phyloP scores from a whole-genome alignment of 192 early-diverging fungal genomes.

The Backusella tuberculispora region DNA sequence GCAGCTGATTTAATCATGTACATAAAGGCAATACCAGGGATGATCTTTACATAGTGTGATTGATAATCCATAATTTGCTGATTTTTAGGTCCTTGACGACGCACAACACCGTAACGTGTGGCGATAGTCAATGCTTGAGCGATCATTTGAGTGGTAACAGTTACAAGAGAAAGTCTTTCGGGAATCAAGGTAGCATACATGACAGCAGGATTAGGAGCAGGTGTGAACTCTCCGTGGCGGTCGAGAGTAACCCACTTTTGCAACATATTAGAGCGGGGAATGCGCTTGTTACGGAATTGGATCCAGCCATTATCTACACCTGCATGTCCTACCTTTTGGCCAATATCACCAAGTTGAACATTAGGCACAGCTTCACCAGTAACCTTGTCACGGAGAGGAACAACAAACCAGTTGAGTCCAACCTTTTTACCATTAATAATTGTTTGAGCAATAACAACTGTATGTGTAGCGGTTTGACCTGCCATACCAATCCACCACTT shows the following conservation, averaged over 20 bases:
- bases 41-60: constrained; percentile 57
- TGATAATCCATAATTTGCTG: constrained; percentile 72
- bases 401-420: constrained; percentile 71
- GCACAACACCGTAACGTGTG: constrained; percentile 60
- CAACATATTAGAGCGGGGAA: constrained; percentile 62
- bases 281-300: constrained; percentile 56
- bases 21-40: constrained; percentile 58
- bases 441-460: constrained; percentile 64
- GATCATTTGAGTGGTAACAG: constrained; percentile 43
- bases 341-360: constrained; percentile 62
- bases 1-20: constrained; percentile 42
- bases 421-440: constrained; percentile 58
- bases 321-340: constrained; percentile 61
- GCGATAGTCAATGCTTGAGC: constrained; percentile 62
- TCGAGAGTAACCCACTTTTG: constrained; percentile 58
- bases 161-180: constrained; percentile 60
- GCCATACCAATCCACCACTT: constrained; percentile 76
- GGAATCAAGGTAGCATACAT: constrained; percentile 67
- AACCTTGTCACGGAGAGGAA: constrained; percentile 59
- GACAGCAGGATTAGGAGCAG: constrained; percentile 58
- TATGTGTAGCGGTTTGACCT: constrained; percentile 70
- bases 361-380: constrained; percentile 58
- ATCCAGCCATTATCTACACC: constrained; percentile 76
- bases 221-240: constrained; percentile 52
- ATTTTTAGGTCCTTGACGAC: constrained; percentile 63